Evolutionary conservation across 2,329 filamentous ascomycete genomes (phyloP).

Genomic region (Pseudogymnoascus sp.): DNA sequence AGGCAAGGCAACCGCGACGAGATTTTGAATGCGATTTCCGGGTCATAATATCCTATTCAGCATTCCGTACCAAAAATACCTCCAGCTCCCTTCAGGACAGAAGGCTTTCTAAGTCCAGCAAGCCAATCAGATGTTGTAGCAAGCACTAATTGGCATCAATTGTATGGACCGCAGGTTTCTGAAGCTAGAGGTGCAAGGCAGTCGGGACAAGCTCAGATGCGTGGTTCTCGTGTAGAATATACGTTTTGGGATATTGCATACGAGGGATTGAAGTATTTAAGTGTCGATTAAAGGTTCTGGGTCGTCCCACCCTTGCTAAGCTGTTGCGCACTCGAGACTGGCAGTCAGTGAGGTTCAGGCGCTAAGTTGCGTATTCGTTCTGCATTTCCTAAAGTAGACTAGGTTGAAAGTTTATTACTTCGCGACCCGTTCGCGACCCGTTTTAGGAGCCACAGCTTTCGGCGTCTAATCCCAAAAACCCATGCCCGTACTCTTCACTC

Average conservation of each 20-base stretch:
- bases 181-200: not conserved
- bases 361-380: not conserved
- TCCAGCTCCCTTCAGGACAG: not conserved
- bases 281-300: not conserved
- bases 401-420: not conserved
- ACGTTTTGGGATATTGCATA: not conserved
- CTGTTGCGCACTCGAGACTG: not conserved
- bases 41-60: not conserved
- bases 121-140: not conserved
- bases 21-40: slow-evolving; percentile 30
- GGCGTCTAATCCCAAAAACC: not conserved
- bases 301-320: not conserved
- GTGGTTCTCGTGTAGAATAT: not conserved
- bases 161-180: not conserved
- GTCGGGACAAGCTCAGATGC: not conserved
- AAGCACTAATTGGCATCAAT: not conserved
- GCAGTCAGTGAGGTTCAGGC: not conserved
- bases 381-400: not conserved
- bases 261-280: not conserved
- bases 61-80: not conserved
- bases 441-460: not conserved
- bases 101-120: not conserved
- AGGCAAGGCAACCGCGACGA: slow-evolving; percentile 27
- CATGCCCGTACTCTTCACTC: not conserved
- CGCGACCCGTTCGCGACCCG: not conserved